phyloP scores from a whole-genome alignment of 2,329 filamentous ascomycete genomes.

The Arachnopeziza araneosa region DNA sequence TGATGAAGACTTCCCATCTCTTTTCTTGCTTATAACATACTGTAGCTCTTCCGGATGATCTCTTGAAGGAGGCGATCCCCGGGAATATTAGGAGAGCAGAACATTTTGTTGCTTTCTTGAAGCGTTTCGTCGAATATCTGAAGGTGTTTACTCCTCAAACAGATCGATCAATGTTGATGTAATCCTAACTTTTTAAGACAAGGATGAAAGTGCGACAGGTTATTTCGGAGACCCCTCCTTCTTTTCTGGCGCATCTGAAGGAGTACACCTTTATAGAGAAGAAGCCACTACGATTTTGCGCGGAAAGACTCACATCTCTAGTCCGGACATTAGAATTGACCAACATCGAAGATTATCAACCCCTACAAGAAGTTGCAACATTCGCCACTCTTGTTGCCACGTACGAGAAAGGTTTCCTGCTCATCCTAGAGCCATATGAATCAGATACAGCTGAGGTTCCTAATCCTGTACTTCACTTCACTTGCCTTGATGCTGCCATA shows the following conservation, averaged over 20 bases:
- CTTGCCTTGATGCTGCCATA: conserved; percentile 93
- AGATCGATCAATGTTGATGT: conserved; percentile 5
- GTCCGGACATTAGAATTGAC: conserved; percentile 93
- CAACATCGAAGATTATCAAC: conserved; percentile 96
- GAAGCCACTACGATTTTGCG: conserved; percentile 90
- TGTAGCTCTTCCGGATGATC: conserved; percentile 76
- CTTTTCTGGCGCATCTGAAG: conserved; percentile 86
- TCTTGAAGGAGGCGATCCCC: conserved; percentile 91
- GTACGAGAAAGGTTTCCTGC: conserved; percentile 91
- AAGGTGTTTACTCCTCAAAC: conserved; percentile 48
- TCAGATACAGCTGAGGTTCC: conserved; percentile 92
- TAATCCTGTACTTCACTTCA: conserved; percentile 95
- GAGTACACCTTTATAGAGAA: conserved; percentile 97
- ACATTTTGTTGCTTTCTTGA: conserved; percentile 91
- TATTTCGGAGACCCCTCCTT: conserved; percentile 93
- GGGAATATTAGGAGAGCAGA: conserved; percentile 95
- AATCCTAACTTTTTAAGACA: conserved; percentile 48
- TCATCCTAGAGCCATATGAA: conserved; percentile 97
- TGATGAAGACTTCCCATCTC: not conserved
- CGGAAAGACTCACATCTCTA: conserved; percentile 87
- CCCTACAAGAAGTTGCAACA: conserved; percentile 93
- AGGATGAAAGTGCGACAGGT: conserved; percentile 98
- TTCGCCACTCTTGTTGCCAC: conserved; percentile 95
- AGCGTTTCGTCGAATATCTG: conserved; percentile 95
- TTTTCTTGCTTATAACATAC: conserved; percentile 8